Evolutionary conservation across 495 filamentous ascomycete genomes (phyloP), one percentile per base, ranked within the genome.

Genomic region (Melanomma pulvis-pyrius): DNA sequence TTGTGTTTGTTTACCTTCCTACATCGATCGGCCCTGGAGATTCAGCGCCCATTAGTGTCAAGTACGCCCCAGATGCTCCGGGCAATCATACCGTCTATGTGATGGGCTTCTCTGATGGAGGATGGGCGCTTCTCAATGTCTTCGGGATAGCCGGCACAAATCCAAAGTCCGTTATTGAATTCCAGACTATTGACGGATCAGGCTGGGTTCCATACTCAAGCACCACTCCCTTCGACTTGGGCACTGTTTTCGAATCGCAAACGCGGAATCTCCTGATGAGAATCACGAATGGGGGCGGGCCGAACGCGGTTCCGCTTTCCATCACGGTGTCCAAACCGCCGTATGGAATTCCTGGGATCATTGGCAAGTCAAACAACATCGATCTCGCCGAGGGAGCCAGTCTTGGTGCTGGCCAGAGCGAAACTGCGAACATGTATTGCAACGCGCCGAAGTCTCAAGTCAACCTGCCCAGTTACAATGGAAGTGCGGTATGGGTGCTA

Each of bases 261-360:
- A 80, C 75, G 0, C 70, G 73, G 25, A 77, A 67, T 0, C 67
- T 78, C 24, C 77, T 75, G 24, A 66, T 83, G 56, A 73, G 79
- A 6, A 61, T 83, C 34, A 82, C 77, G 22, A 83, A 84, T 65
- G 69, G 61, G 26, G 81, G 74, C 17, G 64, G 68, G 15, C 15
- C 70, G 24, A 72, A 75, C 61, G 71, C 75, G 19, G 75, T 71
- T 28, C 59, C 73, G 1, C 71, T 84, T 11, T 76, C 76, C 1
- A 68, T 84, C 54, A 83, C 82, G 5, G 77, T 82, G 21, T 82
- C 80, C 2, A 83, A 83, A 63, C 81, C 81, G 1, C 77, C 82
- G 47, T 77, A 77, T 59, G 74, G 79, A 49, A 57, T 74, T 17
- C 57, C 73, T 29, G 74, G 75, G 54, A 75, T 82, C 44, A 73